These are phyloP conservation scores for Collariella sp. DNA, from an alignment of 495 filamentous ascomycete species.

Conservation along the genomic window DNA sequence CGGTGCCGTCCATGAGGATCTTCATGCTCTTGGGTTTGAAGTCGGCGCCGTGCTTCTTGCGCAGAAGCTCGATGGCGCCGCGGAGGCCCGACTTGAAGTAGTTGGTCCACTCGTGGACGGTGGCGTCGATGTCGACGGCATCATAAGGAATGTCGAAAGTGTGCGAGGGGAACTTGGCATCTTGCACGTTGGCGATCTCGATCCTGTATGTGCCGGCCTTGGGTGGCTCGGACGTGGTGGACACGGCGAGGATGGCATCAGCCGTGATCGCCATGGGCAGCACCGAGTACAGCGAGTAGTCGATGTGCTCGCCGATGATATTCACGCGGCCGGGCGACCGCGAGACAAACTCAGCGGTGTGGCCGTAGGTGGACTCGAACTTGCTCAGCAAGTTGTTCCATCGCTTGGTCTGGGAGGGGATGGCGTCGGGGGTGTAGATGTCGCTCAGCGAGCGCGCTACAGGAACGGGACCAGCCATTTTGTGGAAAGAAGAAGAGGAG, in stretches of 20 bases:
- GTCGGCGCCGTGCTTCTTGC: conserved; percentile 50
- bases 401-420: conserved; percentile 49
- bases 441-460: conserved; percentile 50
- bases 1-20: conserved; percentile 81
- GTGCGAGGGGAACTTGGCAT: conserved; percentile 63
- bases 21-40: conserved; percentile 72
- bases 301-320: conserved; percentile 98
- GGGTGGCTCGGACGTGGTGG: conserved; percentile 40
- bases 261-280: conserved; percentile 90
- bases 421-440: conserved; percentile 59
- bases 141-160: conserved; percentile 64
- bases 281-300: conserved; percentile 94
- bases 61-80: conserved; percentile 71
- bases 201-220: conserved; percentile 33
- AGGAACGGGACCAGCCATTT: conserved; percentile 52
- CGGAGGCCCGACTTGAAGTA: conserved; percentile 92
- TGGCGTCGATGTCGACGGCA: conserved; percentile 71
- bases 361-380: conserved; percentile 66
- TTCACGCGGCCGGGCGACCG: conserved; percentile 92
- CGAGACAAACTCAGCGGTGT: conserved; percentile 69
- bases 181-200: conserved; percentile 68
- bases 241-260: conserved; percentile 83
- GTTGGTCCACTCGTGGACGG: conserved; percentile 88
- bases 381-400: conserved; percentile 63
- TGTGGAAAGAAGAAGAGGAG: neutral